These are phyloP conservation scores for Suillus tomentosus DNA, from an alignment of 768 basidiomycete species.

Conservation along the genomic window DNA sequence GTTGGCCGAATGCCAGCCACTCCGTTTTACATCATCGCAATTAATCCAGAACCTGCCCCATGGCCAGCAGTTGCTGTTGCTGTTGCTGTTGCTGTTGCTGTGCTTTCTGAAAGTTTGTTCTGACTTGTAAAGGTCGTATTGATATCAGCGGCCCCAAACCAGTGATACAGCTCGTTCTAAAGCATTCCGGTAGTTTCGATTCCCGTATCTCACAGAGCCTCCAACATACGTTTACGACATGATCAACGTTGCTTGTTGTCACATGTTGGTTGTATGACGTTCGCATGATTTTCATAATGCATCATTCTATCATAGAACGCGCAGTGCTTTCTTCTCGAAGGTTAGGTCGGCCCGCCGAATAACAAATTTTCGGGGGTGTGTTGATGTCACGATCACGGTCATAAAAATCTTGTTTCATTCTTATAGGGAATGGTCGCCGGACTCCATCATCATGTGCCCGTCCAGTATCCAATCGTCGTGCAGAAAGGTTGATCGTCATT, in stretches of 20 bases:
- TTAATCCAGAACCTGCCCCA: not conserved
- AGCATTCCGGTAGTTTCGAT: not conserved
- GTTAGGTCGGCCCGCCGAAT: not conserved
- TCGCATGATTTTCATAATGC: not conserved
- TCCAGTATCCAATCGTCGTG: not conserved
- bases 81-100: not conserved
- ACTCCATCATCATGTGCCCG: not conserved
- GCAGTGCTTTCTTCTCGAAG: not conserved
- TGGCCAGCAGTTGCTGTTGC: not conserved
- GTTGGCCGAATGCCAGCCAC: not conserved
- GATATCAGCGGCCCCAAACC: not conserved
- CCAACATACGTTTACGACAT: not conserved
- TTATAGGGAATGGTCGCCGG: not conserved
- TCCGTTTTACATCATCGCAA: not conserved
- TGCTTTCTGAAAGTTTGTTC: not conserved
- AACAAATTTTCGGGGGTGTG: not conserved
- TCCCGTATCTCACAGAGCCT: not conserved
- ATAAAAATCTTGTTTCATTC: not conserved
- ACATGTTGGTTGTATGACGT: not conserved
- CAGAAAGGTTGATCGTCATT: not conserved
- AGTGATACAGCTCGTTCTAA: not conserved
- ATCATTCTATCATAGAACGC: not conserved
- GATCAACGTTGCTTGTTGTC: not conserved
- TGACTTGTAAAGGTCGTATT: not conserved
- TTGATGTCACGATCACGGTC: not conserved